Conservation (phyloP, 2,329 filamentous ascomycete species). For the Phialophora tarda region DNA sequence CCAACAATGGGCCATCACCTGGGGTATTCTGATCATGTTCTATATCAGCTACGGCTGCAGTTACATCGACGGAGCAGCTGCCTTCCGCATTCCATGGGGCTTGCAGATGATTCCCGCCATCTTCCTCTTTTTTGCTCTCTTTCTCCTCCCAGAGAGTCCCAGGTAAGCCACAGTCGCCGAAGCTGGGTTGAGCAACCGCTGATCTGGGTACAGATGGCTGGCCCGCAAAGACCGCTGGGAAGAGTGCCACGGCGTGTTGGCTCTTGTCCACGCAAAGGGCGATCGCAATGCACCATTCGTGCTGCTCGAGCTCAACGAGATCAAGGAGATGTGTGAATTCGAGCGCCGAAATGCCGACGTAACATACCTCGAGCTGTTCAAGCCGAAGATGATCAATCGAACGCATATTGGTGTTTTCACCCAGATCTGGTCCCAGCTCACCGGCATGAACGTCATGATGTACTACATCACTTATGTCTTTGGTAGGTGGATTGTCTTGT, state of each 20-base stretch:
- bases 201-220: slow-evolving; percentile 61
- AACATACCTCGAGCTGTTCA: slow-evolving; percentile 73
- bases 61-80: slow-evolving; percentile 62
- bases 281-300: slow-evolving; percentile 70
- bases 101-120: slow-evolving; percentile 67
- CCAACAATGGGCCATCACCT: slow-evolving; percentile 78
- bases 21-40: slow-evolving; percentile 70
- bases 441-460: slow-evolving; percentile 75
- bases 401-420: slow-evolving; percentile 73
- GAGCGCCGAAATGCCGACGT: slow-evolving; percentile 73
- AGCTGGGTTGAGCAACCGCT: neutral
- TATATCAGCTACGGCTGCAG: slow-evolving; percentile 61
- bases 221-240: slow-evolving; percentile 67
- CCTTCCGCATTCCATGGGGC: slow-evolving; percentile 70
- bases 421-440: slow-evolving; percentile 77
- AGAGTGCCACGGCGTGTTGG: slow-evolving; percentile 57
- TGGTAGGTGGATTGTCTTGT: slow-evolving; percentile 16
- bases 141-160: slow-evolving; percentile 67
- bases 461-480: slow-evolving; percentile 57
- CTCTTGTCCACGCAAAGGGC: slow-evolving; percentile 67
- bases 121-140: slow-evolving; percentile 63
- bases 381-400: slow-evolving; percentile 74
- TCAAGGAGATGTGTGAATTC: slow-evolving; percentile 74
- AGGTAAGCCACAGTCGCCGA: slow-evolving; percentile 55
- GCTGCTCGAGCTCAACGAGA: slow-evolving; percentile 70